Base-by-base conservation (phyloP, 768 basidiomycete species). In the Boletellus ananiceps region DNA sequence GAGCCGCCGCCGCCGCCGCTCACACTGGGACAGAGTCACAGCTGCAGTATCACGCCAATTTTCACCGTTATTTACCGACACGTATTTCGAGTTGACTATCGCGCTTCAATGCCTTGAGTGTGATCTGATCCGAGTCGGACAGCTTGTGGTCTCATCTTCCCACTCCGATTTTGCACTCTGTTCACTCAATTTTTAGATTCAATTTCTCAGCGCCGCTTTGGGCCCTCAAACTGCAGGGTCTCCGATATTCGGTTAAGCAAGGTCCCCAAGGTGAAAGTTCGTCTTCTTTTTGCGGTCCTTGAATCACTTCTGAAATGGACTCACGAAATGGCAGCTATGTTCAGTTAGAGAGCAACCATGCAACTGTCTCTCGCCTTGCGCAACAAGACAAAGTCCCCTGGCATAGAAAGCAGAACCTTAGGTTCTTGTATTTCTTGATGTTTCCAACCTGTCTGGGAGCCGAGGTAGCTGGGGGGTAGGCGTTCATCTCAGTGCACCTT, bases 371-470 rank as follows among this genome's bases (percentile, higher is more conserved):
- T 35, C 48, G 49, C 8, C 54, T 59, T n/a, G 57, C 43, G 2
- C 34, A 52, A 12, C 69, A 74, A 47, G 82, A 84, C 57, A 71
- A 64, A 23, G 71, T 70, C 0, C 79, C 79, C 41, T 83, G 82
- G 82, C 83, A 82, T 59, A 61, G 60, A 55, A 84, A 83, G 52
- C 79, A 70, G 2, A 83, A 83, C 52, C 64, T 84, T 49, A 66
- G 81, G 16, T 36, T 69, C n/a, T 55, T 83, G 32, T 83, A 84
- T 61, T 47, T 83, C 23, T 47, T 82, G 45, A 70, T 83, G 60
- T 69, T 82, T 53, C 82, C 81, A 21, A 51, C 52, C 1, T 54
- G 52, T 44, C 18, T 61, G 1, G 45, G 31, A 34, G 53, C 50
- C 4, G 50, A 53, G 33, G 40, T 55, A 44, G 50, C 47, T 4